Evolutionary conservation across 31 red algal species (phyloP).

Genomic region (Porphyra umbilicalis): DNA sequence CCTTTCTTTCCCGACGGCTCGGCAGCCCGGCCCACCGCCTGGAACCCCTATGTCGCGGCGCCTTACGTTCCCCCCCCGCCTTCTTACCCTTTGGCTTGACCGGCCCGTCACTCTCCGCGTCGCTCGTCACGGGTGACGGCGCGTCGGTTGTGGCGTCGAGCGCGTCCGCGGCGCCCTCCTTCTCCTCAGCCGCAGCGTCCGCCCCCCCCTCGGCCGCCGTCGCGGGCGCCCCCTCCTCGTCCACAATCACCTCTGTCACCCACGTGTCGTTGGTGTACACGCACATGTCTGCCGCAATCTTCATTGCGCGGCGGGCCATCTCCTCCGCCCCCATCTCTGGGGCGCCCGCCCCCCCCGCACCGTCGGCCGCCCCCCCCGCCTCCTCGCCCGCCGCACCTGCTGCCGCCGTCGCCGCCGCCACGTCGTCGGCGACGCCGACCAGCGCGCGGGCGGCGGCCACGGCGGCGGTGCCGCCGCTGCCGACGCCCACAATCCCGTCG

Average conservation of each 20-base stretch:
- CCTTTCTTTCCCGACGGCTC: too few relatives aligned
- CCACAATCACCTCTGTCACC: slow-evolving; percentile 15
- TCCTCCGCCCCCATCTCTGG: slow-evolving; percentile 38
- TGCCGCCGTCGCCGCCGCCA: not conserved
- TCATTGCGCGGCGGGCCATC: slow-evolving; percentile 56
- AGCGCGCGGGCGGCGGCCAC: slow-evolving; percentile 78
- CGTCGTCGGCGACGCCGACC: slow-evolving; percentile 18
- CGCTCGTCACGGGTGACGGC: not conserved
- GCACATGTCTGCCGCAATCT: slow-evolving; percentile 81
- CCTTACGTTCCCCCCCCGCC: not conserved
- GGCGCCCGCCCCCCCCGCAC: not conserved
- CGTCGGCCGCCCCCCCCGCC: not conserved
- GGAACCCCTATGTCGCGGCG: too few relatives aligned
- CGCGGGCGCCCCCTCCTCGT: not conserved
- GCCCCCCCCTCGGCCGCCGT: not conserved
- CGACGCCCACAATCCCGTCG: slow-evolving; percentile 83
- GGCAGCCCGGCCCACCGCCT: too few relatives aligned
- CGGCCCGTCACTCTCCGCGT: not conserved
- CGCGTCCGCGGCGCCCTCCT: not conserved
- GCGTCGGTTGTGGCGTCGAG: not conserved
- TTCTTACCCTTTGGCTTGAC: not conserved
- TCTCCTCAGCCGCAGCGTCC: not conserved
- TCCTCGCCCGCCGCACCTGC: not conserved
- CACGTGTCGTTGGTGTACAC: slow-evolving; percentile 78
- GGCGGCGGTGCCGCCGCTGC: slow-evolving; percentile 65